Percentiles rank a stretch among this genome's conserved stretches.
Evolutionary conservation across 2,329 filamentous ascomycete genomes (phyloP).

Genomic region (Sporothrix pallida): DNA sequence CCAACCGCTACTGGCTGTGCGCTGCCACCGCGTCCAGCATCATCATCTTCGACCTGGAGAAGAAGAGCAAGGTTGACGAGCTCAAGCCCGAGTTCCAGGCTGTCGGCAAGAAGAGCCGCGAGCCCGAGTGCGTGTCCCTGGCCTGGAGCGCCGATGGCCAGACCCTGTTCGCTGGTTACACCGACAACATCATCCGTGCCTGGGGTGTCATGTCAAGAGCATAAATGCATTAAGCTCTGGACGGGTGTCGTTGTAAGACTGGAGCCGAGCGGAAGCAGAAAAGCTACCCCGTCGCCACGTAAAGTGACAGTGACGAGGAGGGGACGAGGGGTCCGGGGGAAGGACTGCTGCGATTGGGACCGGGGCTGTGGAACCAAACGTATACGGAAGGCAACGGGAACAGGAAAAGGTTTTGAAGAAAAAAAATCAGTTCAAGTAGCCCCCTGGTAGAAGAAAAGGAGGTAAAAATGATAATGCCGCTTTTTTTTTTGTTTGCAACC

Average conservation of each 20-base stretch:
- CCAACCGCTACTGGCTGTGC: conserved; percentile 99
- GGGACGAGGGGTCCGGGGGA: conserved; percentile 20
- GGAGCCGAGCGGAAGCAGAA: neutral
- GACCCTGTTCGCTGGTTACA: conserved; percentile 99
- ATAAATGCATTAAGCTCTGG: conserved; percentile 53
- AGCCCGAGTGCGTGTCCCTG: conserved; percentile 96
- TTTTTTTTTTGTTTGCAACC: conserved; percentile 29
- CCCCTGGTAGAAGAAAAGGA: conserved; percentile 32
- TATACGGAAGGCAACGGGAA: conserved; percentile 30
- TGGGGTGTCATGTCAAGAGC: conserved; percentile 98
- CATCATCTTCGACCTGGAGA: conserved; percentile 99
- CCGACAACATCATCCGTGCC: conserved; percentile 97
- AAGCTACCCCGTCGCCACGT: neutral
- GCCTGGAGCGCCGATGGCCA: conserved; percentile 98
- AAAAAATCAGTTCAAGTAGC: conserved; percentile 30
- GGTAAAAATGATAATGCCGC: conserved; percentile 31
- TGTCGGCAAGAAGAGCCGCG: conserved; percentile 97
- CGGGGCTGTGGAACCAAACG: conserved; percentile 14
- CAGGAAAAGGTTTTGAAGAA: conserved; percentile 15
- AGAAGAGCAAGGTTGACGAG: conserved; percentile 99
- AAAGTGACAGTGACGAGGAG: conserved; percentile 1
- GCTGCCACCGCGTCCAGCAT: conserved; percentile 96
- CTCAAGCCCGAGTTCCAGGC: conserved; percentile 97
- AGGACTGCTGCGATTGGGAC: conserved; percentile 24
- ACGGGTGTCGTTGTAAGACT: neutral